These are phyloP conservation scores for Mycena olivaceomarginata DNA, from an alignment of 768 basidiomycete genomes.

Conservation along the genomic window DNA sequence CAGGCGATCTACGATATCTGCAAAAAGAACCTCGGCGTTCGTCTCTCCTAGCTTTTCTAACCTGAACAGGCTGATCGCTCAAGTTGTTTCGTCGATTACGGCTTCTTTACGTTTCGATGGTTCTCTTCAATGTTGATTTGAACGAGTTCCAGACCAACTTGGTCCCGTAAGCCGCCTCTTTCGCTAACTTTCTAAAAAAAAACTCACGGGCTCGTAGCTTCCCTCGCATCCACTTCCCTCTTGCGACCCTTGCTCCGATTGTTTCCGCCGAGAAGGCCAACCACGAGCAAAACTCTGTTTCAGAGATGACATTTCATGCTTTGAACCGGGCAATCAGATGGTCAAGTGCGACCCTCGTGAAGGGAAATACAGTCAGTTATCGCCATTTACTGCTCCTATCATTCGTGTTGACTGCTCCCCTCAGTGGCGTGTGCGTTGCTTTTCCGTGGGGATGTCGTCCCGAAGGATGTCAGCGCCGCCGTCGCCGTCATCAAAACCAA, in stretches of 20 bases:
- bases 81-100: conserved; percentile 98
- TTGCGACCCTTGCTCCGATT: conserved; percentile 96
- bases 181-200: conserved; percentile 44
- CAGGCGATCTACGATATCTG: conserved; percentile 99
- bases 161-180: conserved; percentile 85
- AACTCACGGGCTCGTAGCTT: conserved; percentile 75
- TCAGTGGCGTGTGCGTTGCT: conserved; percentile 93
- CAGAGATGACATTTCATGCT: conserved; percentile 99
- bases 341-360: conserved; percentile 96
- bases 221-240: conserved; percentile 99
- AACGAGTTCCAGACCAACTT: conserved; percentile 99
- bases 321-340: conserved; percentile 98
- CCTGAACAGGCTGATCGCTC: conserved; percentile 97
- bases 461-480: conserved; percentile 96
- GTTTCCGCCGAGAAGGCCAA: conserved; percentile 94
- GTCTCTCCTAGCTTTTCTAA: conserved; percentile 92
- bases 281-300: conserved; percentile 97
- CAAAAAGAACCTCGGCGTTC: conserved; percentile 95
- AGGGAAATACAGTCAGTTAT: conserved; percentile 94
- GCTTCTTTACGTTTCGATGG: conserved; percentile 98
- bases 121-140: conserved; percentile 97
- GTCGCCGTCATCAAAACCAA: conserved; percentile 97
- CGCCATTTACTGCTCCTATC: conserved; percentile 51
- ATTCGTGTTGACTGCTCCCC: conserved; percentile 55
- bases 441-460: conserved; percentile 97